Base-by-base conservation (phyloP, 768 basidiomycete species). In the Tylopilus cervinicoccineus region DNA sequence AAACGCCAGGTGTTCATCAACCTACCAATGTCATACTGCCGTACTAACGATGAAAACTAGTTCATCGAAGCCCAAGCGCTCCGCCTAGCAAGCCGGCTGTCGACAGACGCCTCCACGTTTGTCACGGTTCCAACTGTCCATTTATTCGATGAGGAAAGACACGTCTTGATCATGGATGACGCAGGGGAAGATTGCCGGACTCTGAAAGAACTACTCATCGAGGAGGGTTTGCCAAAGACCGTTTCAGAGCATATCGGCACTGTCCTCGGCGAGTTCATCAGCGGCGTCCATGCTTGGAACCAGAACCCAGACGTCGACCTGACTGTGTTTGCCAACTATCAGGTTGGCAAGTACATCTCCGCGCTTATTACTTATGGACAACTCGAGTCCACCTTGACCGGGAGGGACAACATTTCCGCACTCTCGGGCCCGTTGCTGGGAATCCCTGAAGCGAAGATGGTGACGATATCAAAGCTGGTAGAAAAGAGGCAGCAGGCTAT, bases 111-210 rank as follows among this genome's bases (percentile, higher is more conserved):
- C 16, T 62, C 70, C 22, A 64, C 73, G 3, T 43, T 76, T 16
- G 71, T 80, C 40, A 73, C 70, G 2, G 75, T 78, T 5, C 83
- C 83, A 2, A 59, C 48, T 6, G 67, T 85, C 14, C 67, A 76
- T 56, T 62, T 70, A 28, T 75, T 77, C 57, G 83, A 86, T 55
- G 60, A 72, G 33, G 66, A 64, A 22, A 69, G 60, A 10, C 69
- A 76, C 51, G 76, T 75, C 13, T 71, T 86, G 32, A 73, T 86
- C 58, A 83, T 86, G 73, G 78, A 83, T 38, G 84, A 86, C 49
- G 73, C 71, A 43, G 84, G 84, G 4, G 60, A 58, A 27, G 52
- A 61, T 4, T 38, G 47, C 17, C 48, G 34, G 34, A 75, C 65
- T 4, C 61, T 79, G 40, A 80, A 79, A 54, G 58, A 69, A 9